Evolutionary conservation across 1,284 basidiomycete species (phyloP), one percentile per base, ranked within the genome.

Genomic region (Rhodotorula sp.): DNA sequence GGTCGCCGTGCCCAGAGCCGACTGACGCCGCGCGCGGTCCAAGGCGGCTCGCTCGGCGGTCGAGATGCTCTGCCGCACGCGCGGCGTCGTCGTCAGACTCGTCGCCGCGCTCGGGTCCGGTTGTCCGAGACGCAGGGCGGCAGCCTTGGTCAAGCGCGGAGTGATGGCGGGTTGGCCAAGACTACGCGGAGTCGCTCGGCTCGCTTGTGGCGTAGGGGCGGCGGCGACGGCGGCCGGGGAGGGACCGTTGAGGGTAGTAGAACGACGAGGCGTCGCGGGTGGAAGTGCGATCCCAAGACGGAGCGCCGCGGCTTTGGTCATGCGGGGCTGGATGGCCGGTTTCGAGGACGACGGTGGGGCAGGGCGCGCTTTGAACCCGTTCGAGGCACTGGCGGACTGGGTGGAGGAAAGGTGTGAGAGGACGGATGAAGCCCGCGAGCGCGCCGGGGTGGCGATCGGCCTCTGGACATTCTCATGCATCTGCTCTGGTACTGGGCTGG

Each of bases 281-380:
- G 71, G 67, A 7, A 73, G 43, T 46, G 74, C 47, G 58, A 82
- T 60, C 34, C 82, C 82, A 66, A 82, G 80, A 8, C 92, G 87
- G 7, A 93, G 85, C 6, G 89, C 87, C 0, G 92, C 90, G 0
- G 91, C 88, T 67, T 87, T 87, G 14, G 90, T 89, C 69, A 87
- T 88, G 52, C 92, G 88, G 0, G 92, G 92, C 34, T 87, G 84
- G 71, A 91, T 91, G 73, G 88, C 86, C 0, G 92, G 90, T 23
- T 85, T 85, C 0, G 39, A 15, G 23, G 43, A 16, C 43, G 89
- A 87, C 12, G 85, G 76, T 0, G 91, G 92, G 0, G 91, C 78
- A 0, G 85, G 81, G n/a, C 91, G 88, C 8, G 91, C 92, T 64
- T 85, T 86, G 84, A 92, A 93, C 2, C 43, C 16, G 8, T 39